Evolutionary conservation across 768 basidiomycete species (phyloP).

Genomic region (Trametopsis cervina): DNA sequence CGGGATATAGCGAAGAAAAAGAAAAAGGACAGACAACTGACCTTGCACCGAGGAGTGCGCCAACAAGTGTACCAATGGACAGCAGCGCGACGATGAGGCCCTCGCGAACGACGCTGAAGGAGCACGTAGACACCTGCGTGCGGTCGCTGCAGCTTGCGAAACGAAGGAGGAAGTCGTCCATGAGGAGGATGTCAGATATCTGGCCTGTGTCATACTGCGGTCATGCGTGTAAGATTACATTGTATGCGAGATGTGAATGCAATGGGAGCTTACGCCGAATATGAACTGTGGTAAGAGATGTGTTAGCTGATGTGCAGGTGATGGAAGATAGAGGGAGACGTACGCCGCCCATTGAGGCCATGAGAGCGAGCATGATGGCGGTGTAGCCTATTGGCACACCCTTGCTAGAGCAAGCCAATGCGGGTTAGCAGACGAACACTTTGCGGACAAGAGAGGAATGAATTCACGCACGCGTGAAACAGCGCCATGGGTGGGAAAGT

Average conservation of each 20-base stretch:
- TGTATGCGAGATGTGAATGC: neutral
- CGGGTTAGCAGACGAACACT: conserved; percentile 7
- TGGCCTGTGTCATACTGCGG: conserved; percentile 66
- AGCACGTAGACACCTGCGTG: conserved; percentile 35
- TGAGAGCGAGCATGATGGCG: conserved; percentile 56
- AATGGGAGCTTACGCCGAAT: conserved; percentile 32
- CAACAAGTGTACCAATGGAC: conserved; percentile 62
- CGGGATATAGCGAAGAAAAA: too few species aligned
- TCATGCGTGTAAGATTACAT: conserved; percentile 4
- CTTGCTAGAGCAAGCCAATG: conserved; percentile 28
- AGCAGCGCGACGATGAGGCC: conserved; percentile 67
- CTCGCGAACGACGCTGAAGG: conserved; percentile 48
- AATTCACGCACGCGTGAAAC: conserved; percentile 22
- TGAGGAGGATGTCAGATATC: conserved; percentile 69
- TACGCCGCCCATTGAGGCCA: conserved; percentile 64
- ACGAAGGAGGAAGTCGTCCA: conserved; percentile 59
- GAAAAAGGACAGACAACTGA: too few species aligned
- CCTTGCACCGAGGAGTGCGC: conserved; percentile 56
- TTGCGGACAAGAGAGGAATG: neutral
- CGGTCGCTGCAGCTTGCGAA: conserved; percentile 47
- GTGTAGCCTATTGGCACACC: conserved; percentile 57
- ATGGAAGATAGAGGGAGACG: conserved; percentile 2
- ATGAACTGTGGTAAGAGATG: conserved; percentile 38
- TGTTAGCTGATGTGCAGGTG: neutral
- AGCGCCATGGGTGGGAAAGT: conserved; percentile 19